Percentiles rank a stretch among this genome's conserved stretches.
Conservation (phyloP, 306 rosid genomes). For the Quercus glauca region DNA sequence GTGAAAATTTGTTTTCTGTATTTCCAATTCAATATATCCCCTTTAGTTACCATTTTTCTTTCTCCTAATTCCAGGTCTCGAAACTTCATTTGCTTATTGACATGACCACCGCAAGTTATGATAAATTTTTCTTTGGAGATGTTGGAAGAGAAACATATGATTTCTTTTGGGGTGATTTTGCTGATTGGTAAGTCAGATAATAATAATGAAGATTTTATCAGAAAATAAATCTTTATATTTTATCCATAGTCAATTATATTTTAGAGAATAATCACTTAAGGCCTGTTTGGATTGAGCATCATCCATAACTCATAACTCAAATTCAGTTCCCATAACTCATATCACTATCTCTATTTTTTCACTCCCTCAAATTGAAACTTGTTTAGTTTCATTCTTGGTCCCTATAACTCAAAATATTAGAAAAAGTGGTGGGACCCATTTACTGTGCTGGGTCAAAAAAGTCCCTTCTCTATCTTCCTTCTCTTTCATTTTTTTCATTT, state of each 20-base stretch:
- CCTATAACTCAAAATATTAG: no score
- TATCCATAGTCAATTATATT: neutral
- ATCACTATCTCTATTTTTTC: no score
- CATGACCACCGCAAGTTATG: slow-evolving; percentile 71
- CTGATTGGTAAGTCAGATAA: slow-evolving; percentile 68
- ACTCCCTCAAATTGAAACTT: no score
- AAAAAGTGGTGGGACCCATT: no score
- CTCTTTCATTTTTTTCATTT: no score
- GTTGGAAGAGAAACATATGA: slow-evolving; percentile 84
- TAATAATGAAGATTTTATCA: neutral
- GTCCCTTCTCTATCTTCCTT: no score
- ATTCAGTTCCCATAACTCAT: no score
- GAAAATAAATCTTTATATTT: neutral
- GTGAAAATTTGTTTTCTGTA: slow-evolving; percentile 11
- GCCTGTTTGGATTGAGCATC: no score
- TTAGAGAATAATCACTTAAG: neutral
- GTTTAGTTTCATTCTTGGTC: no score
- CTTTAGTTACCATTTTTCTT: slow-evolving; percentile 8
- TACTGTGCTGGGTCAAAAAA: no score
- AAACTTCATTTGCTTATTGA: slow-evolving; percentile 86
- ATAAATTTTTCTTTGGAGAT: slow-evolving; percentile 90
- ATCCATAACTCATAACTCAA: no score
- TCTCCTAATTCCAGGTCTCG: slow-evolving; percentile 60
- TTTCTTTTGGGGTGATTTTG: slow-evolving; percentile 97
- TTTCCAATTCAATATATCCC: slow-evolving; percentile 6